Evolutionary conservation across 805 yeast genomes (phyloP).

Genomic region (Cyberlindnera nakhonratchasimensis): DNA sequence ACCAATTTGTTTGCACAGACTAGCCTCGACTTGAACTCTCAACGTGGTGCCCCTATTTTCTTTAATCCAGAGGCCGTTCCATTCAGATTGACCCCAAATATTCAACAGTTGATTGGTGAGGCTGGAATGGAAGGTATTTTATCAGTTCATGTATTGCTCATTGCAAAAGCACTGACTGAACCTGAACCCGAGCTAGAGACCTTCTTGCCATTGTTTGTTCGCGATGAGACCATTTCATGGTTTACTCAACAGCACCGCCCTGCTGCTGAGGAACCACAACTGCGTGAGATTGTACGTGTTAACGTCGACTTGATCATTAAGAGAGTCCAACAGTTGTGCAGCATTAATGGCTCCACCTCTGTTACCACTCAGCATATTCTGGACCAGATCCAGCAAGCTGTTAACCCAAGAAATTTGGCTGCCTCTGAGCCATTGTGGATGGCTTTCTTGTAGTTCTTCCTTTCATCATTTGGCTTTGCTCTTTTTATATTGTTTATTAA

Average conservation of each 20-base stretch:
- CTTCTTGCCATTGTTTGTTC: conserved; percentile 86
- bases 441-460: conserved; percentile 62
- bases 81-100: conserved; percentile 92
- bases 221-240: conserved; percentile 96
- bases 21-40: conserved; percentile 32
- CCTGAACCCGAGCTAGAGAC: conserved; percentile 92
- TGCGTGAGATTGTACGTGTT: conserved; percentile 80
- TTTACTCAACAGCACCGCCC: conserved; percentile 83
- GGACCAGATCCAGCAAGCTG: conserved; percentile 91
- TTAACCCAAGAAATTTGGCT: conserved; percentile 89
- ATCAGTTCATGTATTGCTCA: conserved; percentile 76
- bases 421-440: conserved; percentile 90
- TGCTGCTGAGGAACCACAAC: conserved; percentile 75
- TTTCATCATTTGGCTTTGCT: not conserved
- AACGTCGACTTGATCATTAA: conserved; percentile 84
- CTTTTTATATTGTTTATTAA: not conserved
- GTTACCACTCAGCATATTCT: conserved; percentile 85
- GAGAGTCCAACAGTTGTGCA: conserved; percentile 75
- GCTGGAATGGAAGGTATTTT: conserved; percentile 90
- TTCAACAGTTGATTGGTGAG: conserved; percentile 91
- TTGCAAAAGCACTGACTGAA: conserved; percentile 84
- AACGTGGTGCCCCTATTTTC: conserved; percentile 64
- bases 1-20: conserved; percentile 35
- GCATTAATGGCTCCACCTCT: conserved; percentile 47
- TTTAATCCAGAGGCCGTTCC: conserved; percentile 92